phyloP scores from a whole-genome alignment of 495 filamentous ascomycete species.

The Penicillium alfredii region DNA sequence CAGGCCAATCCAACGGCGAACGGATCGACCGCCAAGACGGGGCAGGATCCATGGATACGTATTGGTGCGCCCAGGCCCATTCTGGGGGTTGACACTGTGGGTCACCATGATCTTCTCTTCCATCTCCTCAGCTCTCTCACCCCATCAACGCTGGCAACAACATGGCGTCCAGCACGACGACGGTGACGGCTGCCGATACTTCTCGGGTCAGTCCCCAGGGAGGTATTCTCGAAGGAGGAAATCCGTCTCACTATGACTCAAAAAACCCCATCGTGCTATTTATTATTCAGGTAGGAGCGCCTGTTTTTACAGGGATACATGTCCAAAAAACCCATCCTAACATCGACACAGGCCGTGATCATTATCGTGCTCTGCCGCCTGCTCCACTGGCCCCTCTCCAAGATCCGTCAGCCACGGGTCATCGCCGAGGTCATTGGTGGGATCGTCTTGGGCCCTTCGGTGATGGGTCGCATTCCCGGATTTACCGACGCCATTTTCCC shows the following conservation, averaged over 20 bases:
- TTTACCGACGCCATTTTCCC: conserved; percentile 79
- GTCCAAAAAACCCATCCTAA: conserved; percentile 94
- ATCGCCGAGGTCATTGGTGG: conserved; percentile 96
- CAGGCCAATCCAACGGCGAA: too few relatives aligned
- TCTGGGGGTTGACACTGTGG: too few relatives aligned
- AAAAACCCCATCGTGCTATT: conserved; percentile 88
- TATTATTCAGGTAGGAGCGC: conserved; percentile 75
- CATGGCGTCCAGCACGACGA: conserved; percentile 11
- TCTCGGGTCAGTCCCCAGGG: conserved; percentile 25
- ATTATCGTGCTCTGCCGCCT: conserved; percentile 87
- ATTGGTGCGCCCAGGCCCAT: too few relatives aligned
- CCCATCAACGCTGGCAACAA: too few relatives aligned
- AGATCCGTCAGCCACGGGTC: conserved; percentile 82
- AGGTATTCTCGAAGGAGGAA: conserved; percentile 68
- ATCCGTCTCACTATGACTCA: conserved; percentile 64
- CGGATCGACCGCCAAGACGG: too few relatives aligned
- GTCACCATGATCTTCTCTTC: conserved; percentile 1
- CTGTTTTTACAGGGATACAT: too few relatives aligned
- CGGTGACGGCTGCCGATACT: conserved; percentile 3
- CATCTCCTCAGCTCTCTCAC: background rate
- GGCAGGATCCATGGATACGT: too few relatives aligned
- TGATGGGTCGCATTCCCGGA: conserved; percentile 76
- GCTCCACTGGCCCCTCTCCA: conserved; percentile 77
- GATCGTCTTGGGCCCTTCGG: conserved; percentile 82
- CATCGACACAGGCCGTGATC: conserved; percentile 70